Evolutionary conservation across 805 yeast species (phyloP).

Genomic region (Wickerhamiella australiensis): DNA sequence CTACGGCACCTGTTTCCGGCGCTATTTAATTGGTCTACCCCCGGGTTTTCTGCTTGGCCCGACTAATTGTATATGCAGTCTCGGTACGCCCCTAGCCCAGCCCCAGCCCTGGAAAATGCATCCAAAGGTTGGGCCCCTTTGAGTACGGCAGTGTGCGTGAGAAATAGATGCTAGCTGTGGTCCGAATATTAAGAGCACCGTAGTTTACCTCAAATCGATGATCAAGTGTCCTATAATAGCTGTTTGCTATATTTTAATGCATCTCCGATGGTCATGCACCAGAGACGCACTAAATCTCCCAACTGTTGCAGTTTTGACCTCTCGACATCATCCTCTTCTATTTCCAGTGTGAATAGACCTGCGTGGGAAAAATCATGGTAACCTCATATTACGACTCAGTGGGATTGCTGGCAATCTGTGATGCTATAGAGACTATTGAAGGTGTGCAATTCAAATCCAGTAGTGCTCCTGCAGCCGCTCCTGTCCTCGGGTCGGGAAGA

Average conservation of each 20-base stretch:
- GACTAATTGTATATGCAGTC: background rate
- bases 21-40: background rate
- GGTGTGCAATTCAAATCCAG: slow-evolving; percentile 24
- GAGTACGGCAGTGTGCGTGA: background rate
- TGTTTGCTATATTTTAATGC: background rate
- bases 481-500: slow-evolving; percentile 8
- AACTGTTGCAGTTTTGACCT: slow-evolving; percentile 8
- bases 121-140: background rate
- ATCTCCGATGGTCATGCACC: slow-evolving; percentile 7
- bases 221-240: background rate
- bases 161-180: too few species aligned
- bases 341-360: too few species aligned
- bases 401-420: slow-evolving; percentile 32
- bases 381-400: slow-evolving; percentile 30
- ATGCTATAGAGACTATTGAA: slow-evolving; percentile 31
- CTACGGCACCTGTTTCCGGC: background rate
- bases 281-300: slow-evolving; percentile 8
- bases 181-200: too few species aligned
- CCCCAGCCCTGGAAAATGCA: slow-evolving; percentile 2
- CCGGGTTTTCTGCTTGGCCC: background rate
- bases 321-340: slow-evolving; percentile 1
- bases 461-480: slow-evolving; percentile 13
- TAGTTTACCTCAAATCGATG: too few species aligned
- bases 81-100: slow-evolving; percentile 1
- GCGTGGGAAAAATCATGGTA: too few species aligned